Conservation (phyloP, 371 early-diverging fungal species). For the Conidiobolus incongruus region DNA sequence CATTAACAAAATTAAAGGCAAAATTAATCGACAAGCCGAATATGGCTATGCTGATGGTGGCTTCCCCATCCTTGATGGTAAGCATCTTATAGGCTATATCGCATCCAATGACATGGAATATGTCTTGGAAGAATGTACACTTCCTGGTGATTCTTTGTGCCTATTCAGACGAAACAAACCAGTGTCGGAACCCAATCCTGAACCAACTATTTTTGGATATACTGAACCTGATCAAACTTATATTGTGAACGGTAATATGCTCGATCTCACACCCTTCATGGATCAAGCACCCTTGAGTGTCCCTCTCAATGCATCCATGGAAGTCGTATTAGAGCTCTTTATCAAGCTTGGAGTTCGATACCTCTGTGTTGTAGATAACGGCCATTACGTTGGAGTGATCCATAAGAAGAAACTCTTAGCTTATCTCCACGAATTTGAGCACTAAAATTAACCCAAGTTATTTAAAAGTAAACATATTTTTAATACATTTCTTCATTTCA, state of each 20-base stretch:
- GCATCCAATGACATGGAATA: slow-evolving; percentile 61
- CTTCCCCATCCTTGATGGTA: slow-evolving; percentile 54
- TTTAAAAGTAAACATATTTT: too few relatives aligned
- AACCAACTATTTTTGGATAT: too few relatives aligned
- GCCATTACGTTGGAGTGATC: slow-evolving; percentile 41
- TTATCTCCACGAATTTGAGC: slow-evolving; percentile 31
- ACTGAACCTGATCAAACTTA: too few relatives aligned
- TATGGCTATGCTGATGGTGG: slow-evolving; percentile 59
- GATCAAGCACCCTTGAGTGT: slow-evolving; percentile 70
- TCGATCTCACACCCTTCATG: slow-evolving; percentile 45
- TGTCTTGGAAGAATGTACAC: slow-evolving; percentile 19
- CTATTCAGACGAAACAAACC: neutral
- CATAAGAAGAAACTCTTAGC: slow-evolving; percentile 48
- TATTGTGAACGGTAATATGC: too few relatives aligned
- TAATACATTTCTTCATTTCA: too few relatives aligned
- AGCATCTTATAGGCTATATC: slow-evolving; percentile 60
- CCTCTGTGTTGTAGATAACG: slow-evolving; percentile 28
- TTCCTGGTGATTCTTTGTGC: neutral
- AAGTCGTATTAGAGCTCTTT: slow-evolving; percentile 70
- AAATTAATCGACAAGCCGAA: slow-evolving; percentile 13
- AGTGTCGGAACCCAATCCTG: neutral
- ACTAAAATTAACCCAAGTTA: too few relatives aligned
- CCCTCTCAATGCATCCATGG: slow-evolving; percentile 48
- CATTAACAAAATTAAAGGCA: slow-evolving; percentile 23
- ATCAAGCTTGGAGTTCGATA: slow-evolving; percentile 53